phyloP scores from a whole-genome alignment of 345 rosid species.

The Gossypium sturtianum region DNA sequence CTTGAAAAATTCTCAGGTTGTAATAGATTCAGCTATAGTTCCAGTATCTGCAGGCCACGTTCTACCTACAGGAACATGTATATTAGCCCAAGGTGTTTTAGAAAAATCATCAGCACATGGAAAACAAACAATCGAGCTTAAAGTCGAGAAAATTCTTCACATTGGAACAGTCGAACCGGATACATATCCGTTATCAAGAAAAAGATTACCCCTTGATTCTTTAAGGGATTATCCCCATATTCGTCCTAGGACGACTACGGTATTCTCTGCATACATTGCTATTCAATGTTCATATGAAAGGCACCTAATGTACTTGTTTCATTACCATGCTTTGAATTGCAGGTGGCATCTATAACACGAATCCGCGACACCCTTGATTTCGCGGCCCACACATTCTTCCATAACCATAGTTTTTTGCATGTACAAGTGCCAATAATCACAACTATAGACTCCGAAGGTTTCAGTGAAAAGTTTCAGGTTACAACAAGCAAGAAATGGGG shows the following conservation, averaged over 20 bases:
- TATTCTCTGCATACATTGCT: conserved; percentile 20
- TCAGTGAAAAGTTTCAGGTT: conserved; percentile 53
- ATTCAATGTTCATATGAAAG: not conserved
- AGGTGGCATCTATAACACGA: conserved; percentile 80
- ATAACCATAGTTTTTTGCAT: conserved; percentile 51
- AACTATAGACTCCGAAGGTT: conserved; percentile 49
- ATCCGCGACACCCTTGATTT: conserved; percentile 55
- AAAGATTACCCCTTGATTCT: conserved; percentile 58
- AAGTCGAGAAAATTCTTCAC: conserved; percentile 63
- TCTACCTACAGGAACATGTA: conserved; percentile 58
- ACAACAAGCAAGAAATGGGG: conserved; percentile 26
- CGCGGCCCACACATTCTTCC: conserved; percentile 70
- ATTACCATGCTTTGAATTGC: conserved; percentile 7
- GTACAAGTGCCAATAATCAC: conserved; percentile 83
- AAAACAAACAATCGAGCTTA: conserved; percentile 50
- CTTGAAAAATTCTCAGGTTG: conserved; percentile 38
- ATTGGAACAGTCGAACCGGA: conserved; percentile 58
- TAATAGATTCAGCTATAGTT: conserved; percentile 50
- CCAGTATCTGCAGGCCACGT: conserved; percentile 34
- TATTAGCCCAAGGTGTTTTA: conserved; percentile 65
- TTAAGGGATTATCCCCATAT: conserved; percentile 68
- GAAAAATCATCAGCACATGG: conserved; percentile 18
- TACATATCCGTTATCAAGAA: conserved; percentile 59
- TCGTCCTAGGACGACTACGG: conserved; percentile 86
- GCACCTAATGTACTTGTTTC: not conserved